These are phyloP conservation scores for Bromus sterilis DNA, from an alignment of 176 grass and related monocot genomes.

Conservation along the genomic window DNA sequence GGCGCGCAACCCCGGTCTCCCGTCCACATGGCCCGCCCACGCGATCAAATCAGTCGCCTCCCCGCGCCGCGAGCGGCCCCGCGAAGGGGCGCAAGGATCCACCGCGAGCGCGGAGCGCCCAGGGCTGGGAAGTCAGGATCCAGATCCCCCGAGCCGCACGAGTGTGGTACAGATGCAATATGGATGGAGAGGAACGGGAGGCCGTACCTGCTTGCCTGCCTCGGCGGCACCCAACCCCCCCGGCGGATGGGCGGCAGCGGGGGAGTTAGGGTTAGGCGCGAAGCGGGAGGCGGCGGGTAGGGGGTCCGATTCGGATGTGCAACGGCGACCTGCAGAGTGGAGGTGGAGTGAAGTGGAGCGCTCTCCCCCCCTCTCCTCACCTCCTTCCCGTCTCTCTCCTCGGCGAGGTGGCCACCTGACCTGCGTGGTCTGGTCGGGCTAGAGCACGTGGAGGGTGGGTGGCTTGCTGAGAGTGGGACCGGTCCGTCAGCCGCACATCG, in stretches of 20 bases:
- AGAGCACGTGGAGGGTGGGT: background rate
- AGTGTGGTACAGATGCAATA: background rate
- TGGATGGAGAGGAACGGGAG: background rate
- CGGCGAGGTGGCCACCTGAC: conserved; percentile 9
- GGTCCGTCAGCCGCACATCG: background rate
- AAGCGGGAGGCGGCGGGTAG: background rate
- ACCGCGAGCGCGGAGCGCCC: background rate
- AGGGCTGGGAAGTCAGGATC: background rate
- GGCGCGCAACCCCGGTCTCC: background rate
- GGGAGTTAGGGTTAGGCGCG: background rate
- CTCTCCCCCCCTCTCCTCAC: background rate
- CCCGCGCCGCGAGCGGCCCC: background rate
- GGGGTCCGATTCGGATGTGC: background rate
- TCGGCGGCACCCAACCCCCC: background rate
- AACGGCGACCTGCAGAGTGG: background rate
- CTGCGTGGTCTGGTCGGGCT: background rate
- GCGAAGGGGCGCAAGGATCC: background rate
- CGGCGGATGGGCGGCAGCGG: background rate
- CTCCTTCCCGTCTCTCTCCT: background rate
- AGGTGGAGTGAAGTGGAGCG: background rate
- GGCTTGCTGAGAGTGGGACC: background rate
- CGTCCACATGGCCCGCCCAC: background rate
- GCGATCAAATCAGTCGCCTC: background rate
- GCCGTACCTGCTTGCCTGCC: background rate
- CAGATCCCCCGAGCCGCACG: conserved; percentile 8